phyloP scores from a whole-genome alignment of 208 protist genomes.

The Trypanosoma congolense region DNA sequence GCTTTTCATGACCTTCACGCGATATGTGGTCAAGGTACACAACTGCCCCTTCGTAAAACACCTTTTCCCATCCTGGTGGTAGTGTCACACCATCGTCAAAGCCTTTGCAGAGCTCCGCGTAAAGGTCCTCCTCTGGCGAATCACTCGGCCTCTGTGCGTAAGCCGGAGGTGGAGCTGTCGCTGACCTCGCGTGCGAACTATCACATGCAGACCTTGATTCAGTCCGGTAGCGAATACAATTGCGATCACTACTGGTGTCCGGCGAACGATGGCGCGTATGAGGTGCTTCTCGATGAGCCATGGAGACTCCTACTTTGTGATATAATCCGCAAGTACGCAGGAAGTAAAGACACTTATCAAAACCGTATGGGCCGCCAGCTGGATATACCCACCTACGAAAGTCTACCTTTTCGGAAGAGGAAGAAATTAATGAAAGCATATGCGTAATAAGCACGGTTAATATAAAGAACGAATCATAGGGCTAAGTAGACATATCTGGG shows the following conservation, averaged over 20 bases:
- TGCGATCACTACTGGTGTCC: constrained; percentile 1
- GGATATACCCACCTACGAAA: no score
- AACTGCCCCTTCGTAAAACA: constrained; percentile 30
- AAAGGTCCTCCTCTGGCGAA: constrained; percentile 16
- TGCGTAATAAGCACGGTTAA: no score
- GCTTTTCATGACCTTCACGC: constrained; percentile 55
- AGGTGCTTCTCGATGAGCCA: constrained; percentile 8
- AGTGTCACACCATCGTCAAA: constrained; percentile 21
- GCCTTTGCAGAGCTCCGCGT: constrained; percentile 13
- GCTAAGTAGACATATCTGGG: no score
- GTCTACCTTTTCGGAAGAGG: no score
- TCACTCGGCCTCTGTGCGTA: constrained; percentile 4
- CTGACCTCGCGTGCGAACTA: background rate
- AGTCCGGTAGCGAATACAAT: background rate
- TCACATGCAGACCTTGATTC: constrained; percentile 1
- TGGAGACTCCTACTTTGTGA: background rate
- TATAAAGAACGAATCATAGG: no score
- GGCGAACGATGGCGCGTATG: constrained; percentile 6
- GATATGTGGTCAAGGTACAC: constrained; percentile 64
- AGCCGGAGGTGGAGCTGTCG: background rate
- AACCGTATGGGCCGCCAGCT: no score
- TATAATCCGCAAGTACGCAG: no score
- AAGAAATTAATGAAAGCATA: no score
- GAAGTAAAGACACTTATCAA: no score
- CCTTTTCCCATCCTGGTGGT: constrained; percentile 61